Percentiles rank a stretch among this genome's conserved stretches.
These are phyloP conservation scores for Barnettozyma californica DNA, from an alignment of 805 yeast genomes.

Conservation along the genomic window DNA sequence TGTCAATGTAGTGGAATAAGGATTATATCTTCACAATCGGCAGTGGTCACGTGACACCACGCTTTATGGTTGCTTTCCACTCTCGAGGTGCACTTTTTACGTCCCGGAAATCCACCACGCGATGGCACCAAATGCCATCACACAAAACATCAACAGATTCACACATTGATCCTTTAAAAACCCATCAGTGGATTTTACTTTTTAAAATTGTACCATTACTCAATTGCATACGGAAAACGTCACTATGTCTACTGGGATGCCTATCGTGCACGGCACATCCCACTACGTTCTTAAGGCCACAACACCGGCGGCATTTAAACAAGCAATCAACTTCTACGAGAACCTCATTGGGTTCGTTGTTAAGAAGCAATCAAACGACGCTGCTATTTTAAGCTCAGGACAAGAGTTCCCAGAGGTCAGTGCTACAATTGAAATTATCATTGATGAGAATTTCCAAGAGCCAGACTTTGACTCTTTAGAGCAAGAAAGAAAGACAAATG, in stretches of 20 bases:
- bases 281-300: constrained; percentile 50
- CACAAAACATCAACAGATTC: background rate
- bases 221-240: background rate
- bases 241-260: constrained; percentile 14
- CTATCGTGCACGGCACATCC: constrained; percentile 55
- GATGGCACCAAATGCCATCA: background rate
- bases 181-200: background rate
- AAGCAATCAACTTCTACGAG: constrained; percentile 54
- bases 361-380: constrained; percentile 18
- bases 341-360: constrained; percentile 34
- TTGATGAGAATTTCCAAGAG: constrained; percentile 19
- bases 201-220: background rate
- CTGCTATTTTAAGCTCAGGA: constrained; percentile 28
- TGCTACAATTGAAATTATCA: constrained; percentile 25
- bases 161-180: background rate
- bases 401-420: constrained; percentile 25
- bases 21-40: background rate
- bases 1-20: background rate
- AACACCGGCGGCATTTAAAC: constrained; percentile 35
- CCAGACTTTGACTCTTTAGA: constrained; percentile 26
- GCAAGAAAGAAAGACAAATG: constrained; percentile 28
- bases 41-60: background rate
- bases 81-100: background rate
- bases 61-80: background rate
- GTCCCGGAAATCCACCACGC: constrained; percentile 2